Conservation (phyloP, 768 basidiomycete genomes). For the Brasilioporus rufonigricans region DNA sequence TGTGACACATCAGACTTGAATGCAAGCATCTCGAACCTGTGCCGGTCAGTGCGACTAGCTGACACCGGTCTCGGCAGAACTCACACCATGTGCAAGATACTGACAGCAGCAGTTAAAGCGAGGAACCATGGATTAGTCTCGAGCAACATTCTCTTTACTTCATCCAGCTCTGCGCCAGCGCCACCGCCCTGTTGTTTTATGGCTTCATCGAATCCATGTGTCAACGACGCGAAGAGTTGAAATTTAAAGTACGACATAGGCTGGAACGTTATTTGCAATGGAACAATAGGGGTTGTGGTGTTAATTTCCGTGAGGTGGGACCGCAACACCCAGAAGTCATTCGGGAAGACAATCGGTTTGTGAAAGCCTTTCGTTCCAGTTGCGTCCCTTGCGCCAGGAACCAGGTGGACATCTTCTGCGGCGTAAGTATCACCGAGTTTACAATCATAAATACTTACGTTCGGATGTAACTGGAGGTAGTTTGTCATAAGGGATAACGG, state of each 20-base stretch:
- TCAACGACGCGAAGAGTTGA: slow-evolving; percentile 82
- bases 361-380: slow-evolving; percentile 69
- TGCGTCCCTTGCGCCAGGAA: slow-evolving; percentile 57
- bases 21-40: slow-evolving; percentile 91
- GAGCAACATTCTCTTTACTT: slow-evolving; percentile 90
- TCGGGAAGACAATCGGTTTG: slow-evolving; percentile 87
- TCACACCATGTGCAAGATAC: slow-evolving; percentile 83
- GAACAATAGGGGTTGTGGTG: slow-evolving; percentile 70
- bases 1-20: slow-evolving; percentile 95
- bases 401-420: slow-evolving; percentile 59
- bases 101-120: slow-evolving; percentile 78
- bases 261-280: slow-evolving; percentile 79
- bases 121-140: slow-evolving; percentile 91
- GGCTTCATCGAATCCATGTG: slow-evolving; percentile 83
- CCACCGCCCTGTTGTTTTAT: slow-evolving; percentile 68
- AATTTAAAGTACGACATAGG: slow-evolving; percentile 88
- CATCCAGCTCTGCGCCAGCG: slow-evolving; percentile 77
- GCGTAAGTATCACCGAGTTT: slow-evolving; percentile 10
- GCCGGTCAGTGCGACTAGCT: slow-evolving; percentile 10
- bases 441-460: slow-evolving; percentile 44
- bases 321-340: slow-evolving; percentile 92
- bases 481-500: slow-evolving; percentile 48
- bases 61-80: slow-evolving; percentile 29
- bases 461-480: slow-evolving; percentile 60
- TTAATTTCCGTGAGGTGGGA: slow-evolving; percentile 86